Base-by-base conservation (phyloP, 1,139 yeast genomes). In the Suhomyces anneliseae region DNA sequence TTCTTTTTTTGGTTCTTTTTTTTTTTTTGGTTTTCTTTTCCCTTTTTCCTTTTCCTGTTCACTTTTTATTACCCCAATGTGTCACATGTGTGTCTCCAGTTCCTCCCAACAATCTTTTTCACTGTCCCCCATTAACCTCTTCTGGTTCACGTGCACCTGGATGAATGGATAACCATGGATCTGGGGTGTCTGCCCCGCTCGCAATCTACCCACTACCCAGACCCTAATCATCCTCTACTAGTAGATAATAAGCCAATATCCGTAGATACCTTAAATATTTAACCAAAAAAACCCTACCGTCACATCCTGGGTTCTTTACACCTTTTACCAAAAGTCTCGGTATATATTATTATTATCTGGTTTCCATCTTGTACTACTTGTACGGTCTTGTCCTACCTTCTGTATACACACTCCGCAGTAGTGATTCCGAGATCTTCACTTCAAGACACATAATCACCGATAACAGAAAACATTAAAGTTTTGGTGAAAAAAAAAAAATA, bases 71-170 rank as follows among this genome's bases (percentile, higher is more conserved):
- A 11, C 32, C 9, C n/a, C 4, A 4, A 29, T 11, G 7, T 29
- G 32, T 29, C 32, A 29, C 32, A 29, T 29, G 32, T 29, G 32
- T 14, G 2, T 14, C 15, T 14, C 15, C 15, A 7, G 9, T 4
- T 11, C 32, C 7, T 29, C 32, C 32, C 32, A 29, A 29, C 32
- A 35, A 15, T 14, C 14, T 14, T n/a, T 14, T 10, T 19, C 38
- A 8, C n/a, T 19, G 27, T 15, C 33, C 27, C 10, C 24, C 5
- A 14, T 14, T 14, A 14, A 14, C 36, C 36, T 8, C 14, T 14
- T 34, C 19, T n/a, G 19, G 27, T 38, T 38, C 40, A 38, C 31
- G 26, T 38, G 40, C 40, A 14, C 40, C 14, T 15, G 40, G 32
- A 29, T 29, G 32, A 29, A 29, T 9, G 32, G 32, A 29, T 29